Conservation (phyloP, 2,329 filamentous ascomycete species). For the Helotiales sp. region DNA sequence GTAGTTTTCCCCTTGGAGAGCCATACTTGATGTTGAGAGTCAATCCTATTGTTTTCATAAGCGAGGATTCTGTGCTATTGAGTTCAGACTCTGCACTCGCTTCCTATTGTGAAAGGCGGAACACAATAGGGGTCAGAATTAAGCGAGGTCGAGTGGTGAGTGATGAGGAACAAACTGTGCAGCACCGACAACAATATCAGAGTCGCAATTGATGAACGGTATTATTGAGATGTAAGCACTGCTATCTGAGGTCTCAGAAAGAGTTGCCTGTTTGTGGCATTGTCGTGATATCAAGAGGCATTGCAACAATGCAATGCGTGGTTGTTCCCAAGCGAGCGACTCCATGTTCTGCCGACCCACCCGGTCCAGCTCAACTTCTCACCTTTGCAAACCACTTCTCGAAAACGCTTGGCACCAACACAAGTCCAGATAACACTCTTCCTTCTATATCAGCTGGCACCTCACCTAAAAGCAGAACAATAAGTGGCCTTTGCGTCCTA, state of each 20-base stretch:
- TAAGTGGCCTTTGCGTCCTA: neutral
- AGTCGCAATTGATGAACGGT: neutral
- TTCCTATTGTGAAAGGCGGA: conserved; percentile 1
- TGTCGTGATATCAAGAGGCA: no score
- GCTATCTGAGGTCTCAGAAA: no score
- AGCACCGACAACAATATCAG: neutral
- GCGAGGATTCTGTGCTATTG: neutral
- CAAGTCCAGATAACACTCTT: no score
- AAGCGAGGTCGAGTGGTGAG: neutral
- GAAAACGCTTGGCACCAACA: no score
- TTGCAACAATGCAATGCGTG: no score
- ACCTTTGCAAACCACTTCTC: no score
- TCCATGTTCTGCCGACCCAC: neutral
- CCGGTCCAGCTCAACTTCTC: neutral
- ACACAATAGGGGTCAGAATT: neutral
- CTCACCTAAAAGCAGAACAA: neutral
- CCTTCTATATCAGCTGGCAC: no score
- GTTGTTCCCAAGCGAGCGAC: neutral
- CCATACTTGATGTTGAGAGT: neutral
- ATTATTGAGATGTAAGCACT: no score
- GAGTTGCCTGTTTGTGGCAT: neutral
- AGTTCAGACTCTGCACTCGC: neutral
- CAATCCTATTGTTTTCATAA: neutral
- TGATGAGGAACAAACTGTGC: neutral
- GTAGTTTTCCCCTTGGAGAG: neutral